Evolutionary conservation across 441 rosid genomes (phyloP), one percentile per base, ranked within the genome.

Genomic region (Pelargonium australe): DNA sequence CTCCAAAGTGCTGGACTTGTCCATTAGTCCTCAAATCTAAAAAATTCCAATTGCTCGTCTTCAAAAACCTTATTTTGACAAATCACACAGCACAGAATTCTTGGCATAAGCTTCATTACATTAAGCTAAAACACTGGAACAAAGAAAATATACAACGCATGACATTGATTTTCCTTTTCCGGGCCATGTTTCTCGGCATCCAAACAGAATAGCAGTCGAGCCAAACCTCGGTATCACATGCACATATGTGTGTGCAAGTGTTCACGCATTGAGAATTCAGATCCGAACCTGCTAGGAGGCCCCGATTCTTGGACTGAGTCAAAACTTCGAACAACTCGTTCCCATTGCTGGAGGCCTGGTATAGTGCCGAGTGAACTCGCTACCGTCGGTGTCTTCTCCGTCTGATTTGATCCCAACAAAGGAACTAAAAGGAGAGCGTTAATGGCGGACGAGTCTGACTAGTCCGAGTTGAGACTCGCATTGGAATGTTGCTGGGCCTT

Each of bases 1-100:
- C 78, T 95, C 97, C 75, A 95, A 67, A 25, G 96, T 89, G 75
- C 96, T 89, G 20, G 96, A 85, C 82, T 90, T 95, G 77, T 90
- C 98, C 99, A 92, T 95, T 28, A 53, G 61, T 57, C 14, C 53
- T 65, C 51, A 16, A 43, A 65, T 34, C 55, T 43, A 23, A 43
- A 43, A 65, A 65, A 64, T 3, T 37, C 5, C 47, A 64, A 37
- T 16, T 7, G 0, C 64, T 13, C 0, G 11, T 12, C 64, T 12
- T 17, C 64, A 61, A 61, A 61, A 4, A 11, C 40, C 20, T 37
- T 61, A 13, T 34, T 34, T 4, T 1, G 12, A 61, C 40, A 25
- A 11, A 61, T 61, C 64, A 61, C 25, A 61, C 28, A 14, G 10
- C 64, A 61, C 64, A 25, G 1, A 61, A 61, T 61, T 25, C 40